Evolutionary conservation across 2,329 filamentous ascomycete genomes (phyloP), one percentile per base, ranked within the genome.

Genomic region (Ascomycota sp.): DNA sequence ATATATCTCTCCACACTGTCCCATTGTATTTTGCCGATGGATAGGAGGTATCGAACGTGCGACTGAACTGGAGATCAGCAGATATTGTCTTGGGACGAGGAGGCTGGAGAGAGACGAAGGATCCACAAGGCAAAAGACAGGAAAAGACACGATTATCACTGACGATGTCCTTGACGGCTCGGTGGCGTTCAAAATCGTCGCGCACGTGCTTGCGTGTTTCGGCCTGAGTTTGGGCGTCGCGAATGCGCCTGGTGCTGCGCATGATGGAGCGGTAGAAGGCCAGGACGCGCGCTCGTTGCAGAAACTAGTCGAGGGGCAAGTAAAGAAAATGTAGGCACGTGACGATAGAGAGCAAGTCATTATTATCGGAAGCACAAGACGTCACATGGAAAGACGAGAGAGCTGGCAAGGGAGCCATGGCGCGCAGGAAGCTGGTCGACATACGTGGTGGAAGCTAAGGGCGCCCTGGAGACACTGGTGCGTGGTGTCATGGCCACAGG

Each of bases 21-120:
- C 69, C 69, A 75, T 43, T 75, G 63, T 19, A 67, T 69, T 51
- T 70, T 74, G 31, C 70, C 70, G 4, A 63, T 73, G 8, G 69
- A 72, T 33, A 74, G 47, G 23, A 75, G 57, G 45, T 74, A 75
- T 33, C 65, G 59, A 38, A 74, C 68, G 40, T 75, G 69, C 37
- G 52, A 49, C 66, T 70, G 23, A 10, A n/a, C n/a, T n/a, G n/a
- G n/a, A n/a, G n/a, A n/a, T n/a, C n/a, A n/a, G n/a, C n/a, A n/a
- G n/a, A n/a, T n/a, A n/a, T n/a, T n/a, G n/a, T n/a, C n/a, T n/a
- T n/a, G n/a, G n/a, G 8, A 23, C 22, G 22, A 8, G 22, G 8
- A 23, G 22, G 22, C n/a, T 8, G 22, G n/a, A n/a, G 24, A 13
- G 24, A 25, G 15, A 25, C 24, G 11, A 25, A 23, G 17, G 21